phyloP scores from a whole-genome alignment of 208 protist species.

The Trypanosoma lewisi region DNA sequence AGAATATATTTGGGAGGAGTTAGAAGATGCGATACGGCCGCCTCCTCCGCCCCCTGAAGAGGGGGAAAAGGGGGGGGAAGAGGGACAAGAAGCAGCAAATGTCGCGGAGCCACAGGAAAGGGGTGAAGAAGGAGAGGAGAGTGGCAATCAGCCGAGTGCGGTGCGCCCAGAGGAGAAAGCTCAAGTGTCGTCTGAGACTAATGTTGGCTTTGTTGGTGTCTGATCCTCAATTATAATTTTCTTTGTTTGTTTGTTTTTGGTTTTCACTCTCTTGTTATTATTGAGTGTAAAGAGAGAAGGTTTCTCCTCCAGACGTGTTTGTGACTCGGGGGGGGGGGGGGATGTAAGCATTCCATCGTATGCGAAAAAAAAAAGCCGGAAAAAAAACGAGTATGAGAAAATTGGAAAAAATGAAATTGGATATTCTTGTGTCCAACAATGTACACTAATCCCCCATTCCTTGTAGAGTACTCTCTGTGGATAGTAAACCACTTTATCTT shows the following conservation, averaged over 20 bases:
- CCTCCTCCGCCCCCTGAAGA: slow-evolving; percentile 9
- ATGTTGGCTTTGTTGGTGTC: slow-evolving; percentile 14
- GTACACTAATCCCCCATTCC: neutral
- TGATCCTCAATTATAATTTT: neutral
- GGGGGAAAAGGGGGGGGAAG: neutral
- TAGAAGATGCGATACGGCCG: slow-evolving; percentile 64
- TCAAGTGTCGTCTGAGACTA: neutral
- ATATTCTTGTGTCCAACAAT: neutral
- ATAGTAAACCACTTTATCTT: neutral
- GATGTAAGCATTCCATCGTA: too few relatives aligned
- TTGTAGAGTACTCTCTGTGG: neutral
- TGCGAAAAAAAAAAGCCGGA: neutral
- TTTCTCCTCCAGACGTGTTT: too few relatives aligned
- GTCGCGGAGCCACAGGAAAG: slow-evolving; percentile 9
- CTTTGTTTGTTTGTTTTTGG: neutral
- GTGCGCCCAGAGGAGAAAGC: slow-evolving; percentile 5
- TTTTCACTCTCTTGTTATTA: neutral
- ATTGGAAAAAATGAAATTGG: neutral
- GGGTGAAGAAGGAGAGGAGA: slow-evolving; percentile 9
- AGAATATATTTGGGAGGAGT: slow-evolving; percentile 70
- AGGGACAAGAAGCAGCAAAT: neutral
- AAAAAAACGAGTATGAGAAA: neutral
- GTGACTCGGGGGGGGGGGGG: too few relatives aligned
- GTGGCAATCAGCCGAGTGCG: neutral
- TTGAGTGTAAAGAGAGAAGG: too few relatives aligned